A percentile compares a stretch with the other conserved stretches of the same genome.
These are phyloP conservation scores for Chiua sp. DNA, from an alignment of 1,284 basidiomycete species.

Conservation along the genomic window DNA sequence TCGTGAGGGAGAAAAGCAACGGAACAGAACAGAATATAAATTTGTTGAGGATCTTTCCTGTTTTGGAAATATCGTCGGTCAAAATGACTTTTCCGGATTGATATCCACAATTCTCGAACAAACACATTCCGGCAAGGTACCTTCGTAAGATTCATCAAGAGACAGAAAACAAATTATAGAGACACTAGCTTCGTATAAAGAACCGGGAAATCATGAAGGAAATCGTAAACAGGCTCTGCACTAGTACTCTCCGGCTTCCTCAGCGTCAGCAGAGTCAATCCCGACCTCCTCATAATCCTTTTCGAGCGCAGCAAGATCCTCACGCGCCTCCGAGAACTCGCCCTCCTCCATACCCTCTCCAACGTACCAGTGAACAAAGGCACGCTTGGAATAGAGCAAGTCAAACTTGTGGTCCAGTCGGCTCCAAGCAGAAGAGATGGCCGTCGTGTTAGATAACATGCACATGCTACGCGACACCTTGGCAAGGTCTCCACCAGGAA, in stretches of 20 bases:
- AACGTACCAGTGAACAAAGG: slow-evolving; percentile 94
- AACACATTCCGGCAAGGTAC: slow-evolving; percentile 3
- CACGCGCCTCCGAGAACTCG: slow-evolving; percentile 97
- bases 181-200: slow-evolving; percentile 30
- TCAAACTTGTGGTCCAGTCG: slow-evolving; percentile 96
- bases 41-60: slow-evolving; percentile 21
- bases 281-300: slow-evolving; percentile 98
- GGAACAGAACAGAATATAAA: slow-evolving; percentile 18
- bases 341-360: slow-evolving; percentile 99
- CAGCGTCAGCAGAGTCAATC: slow-evolving; percentile 86
- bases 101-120: too few species aligned
- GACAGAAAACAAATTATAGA: slow-evolving; percentile 34
- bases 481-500: slow-evolving; percentile 87
- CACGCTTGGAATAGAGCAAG: slow-evolving; percentile 90
- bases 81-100: not conserved
- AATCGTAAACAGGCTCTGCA: slow-evolving; percentile 11
- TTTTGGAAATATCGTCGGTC: slow-evolving; percentile 26
- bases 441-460: slow-evolving; percentile 90
- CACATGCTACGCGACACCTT: slow-evolving; percentile 88
- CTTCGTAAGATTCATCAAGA: slow-evolving; percentile 38
- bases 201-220: slow-evolving; percentile 19
- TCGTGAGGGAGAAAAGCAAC: slow-evolving; percentile 16
- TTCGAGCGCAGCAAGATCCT: slow-evolving; percentile 96
- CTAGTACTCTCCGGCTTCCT: slow-evolving; percentile 81
- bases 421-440: slow-evolving; percentile 89